Evolutionary conservation across 768 basidiomycete species (phyloP).

Genomic region (Tricholoma matsutake): DNA sequence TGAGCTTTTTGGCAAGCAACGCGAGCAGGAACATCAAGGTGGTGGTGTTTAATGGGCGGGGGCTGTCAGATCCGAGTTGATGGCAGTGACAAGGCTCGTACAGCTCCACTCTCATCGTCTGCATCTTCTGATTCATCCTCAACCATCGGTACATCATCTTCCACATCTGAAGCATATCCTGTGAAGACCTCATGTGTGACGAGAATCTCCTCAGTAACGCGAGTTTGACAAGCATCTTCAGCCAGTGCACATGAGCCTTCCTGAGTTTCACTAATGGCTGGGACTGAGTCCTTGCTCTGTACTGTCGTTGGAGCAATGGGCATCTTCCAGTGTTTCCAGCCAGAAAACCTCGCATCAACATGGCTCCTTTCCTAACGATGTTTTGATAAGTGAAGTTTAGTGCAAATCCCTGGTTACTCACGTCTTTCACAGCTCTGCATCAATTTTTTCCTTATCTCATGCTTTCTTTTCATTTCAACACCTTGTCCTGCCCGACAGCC

Average conservation of each 20-base stretch:
- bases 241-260: background rate
- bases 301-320: background rate
- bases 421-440: background rate
- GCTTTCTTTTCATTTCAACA: background rate
- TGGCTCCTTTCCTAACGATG: background rate
- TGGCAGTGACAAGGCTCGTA: background rate
- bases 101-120: background rate
- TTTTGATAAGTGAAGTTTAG: background rate
- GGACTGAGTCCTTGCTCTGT: background rate
- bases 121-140: background rate
- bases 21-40: background rate
- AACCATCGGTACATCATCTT: background rate
- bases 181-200: background rate
- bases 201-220: background rate
- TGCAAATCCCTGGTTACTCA: background rate
- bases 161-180: background rate
- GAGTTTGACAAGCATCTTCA: background rate
- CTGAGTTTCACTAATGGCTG: background rate
- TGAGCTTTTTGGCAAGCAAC: background rate
- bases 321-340: background rate
- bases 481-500: background rate
- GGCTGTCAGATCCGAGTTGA: background rate
- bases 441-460: background rate
- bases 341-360: background rate
- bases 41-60: background rate